Evolutionary conservation across 176 grass and related monocot species (phyloP).

Genomic region (Oryza meridionalis): DNA sequence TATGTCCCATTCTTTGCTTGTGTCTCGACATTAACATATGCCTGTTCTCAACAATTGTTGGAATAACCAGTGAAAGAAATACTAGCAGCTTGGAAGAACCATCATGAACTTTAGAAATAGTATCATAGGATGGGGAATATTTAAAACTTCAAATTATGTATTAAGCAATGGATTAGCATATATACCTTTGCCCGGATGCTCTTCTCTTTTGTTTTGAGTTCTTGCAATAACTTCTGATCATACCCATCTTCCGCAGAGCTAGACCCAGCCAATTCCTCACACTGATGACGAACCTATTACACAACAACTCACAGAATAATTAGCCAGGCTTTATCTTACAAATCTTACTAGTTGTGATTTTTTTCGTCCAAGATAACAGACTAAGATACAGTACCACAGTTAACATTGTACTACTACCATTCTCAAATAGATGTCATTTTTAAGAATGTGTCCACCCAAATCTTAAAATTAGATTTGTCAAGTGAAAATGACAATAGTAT

Average conservation of each 20-base stretch:
- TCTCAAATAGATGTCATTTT: neutral
- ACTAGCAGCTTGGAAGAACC: neutral
- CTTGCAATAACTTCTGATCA: conserved; percentile 57
- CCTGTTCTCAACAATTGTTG: neutral
- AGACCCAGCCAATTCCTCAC: conserved; percentile 66
- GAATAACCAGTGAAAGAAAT: conserved; percentile 17
- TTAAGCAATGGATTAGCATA: conserved; percentile 22
- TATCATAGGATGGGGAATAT: neutral
- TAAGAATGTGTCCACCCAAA: neutral
- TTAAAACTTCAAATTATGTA: neutral
- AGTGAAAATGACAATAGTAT: neutral
- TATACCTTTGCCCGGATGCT: conserved; percentile 57
- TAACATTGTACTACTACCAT: neutral
- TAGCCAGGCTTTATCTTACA: conserved; percentile 7
- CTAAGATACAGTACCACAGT: neutral
- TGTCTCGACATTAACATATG: neutral
- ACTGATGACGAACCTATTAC: conserved; percentile 72
- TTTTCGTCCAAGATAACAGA: neutral
- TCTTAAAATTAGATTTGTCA: neutral
- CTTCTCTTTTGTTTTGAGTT: conserved; percentile 64
- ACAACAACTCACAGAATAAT: conserved; percentile 24
- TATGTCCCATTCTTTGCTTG: neutral
- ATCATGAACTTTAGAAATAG: neutral
- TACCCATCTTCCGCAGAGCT: conserved; percentile 46
- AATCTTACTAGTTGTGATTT: neutral